phyloP scores from a whole-genome alignment of 257 asterid genomes.

The Echites panduratus region DNA sequence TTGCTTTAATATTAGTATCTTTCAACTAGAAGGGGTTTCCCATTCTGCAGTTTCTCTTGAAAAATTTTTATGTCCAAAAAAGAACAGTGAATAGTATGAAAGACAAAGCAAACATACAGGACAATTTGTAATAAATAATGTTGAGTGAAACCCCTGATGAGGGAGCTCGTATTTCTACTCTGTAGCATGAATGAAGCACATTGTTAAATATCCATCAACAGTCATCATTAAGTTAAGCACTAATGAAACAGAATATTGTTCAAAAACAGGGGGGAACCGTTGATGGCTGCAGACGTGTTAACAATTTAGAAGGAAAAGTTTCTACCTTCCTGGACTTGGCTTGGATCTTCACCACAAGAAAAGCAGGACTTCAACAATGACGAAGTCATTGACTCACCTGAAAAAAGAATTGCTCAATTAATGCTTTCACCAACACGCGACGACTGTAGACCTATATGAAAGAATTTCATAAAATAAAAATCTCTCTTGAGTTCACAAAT shows the following conservation, averaged over 20 bases:
- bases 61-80: not conserved
- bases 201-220: not conserved
- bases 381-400: conserved; percentile 58
- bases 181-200: not conserved
- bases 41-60: not conserved
- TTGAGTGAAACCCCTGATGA: not conserved
- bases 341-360: conserved; percentile 89
- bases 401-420: conserved; percentile 5
- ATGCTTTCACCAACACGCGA: not conserved
- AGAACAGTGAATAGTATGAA: not conserved
- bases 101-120: not conserved
- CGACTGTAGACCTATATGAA: not conserved
- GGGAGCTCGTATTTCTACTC: not conserved
- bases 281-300: conserved; percentile 16
- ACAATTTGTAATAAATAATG: not conserved
- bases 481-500: not conserved
- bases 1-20: not conserved
- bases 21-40: not conserved
- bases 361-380: conserved; percentile 68
- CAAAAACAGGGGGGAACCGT: conserved; percentile 3
- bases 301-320: conserved; percentile 16
- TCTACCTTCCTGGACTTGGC: conserved; percentile 70
- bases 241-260: not conserved
- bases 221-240: not conserved
- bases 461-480: not conserved